Evolutionary conservation across 1,284 basidiomycete species (phyloP), one percentile per base, ranked within the genome.

Genomic region (Sporisorium exsertum): DNA sequence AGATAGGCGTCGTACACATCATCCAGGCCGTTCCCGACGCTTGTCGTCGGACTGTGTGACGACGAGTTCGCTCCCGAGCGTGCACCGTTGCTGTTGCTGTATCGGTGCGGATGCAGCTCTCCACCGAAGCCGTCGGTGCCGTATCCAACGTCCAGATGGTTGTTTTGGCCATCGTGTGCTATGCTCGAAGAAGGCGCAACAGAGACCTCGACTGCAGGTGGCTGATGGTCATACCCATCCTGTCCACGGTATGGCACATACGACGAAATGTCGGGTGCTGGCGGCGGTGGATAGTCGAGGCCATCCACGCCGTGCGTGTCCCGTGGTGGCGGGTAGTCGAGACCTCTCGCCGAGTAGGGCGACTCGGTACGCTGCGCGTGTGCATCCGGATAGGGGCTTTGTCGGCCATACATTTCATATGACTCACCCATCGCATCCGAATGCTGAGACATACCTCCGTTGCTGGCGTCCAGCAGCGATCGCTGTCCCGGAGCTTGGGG

Each of bases 1-100:
- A 49, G 47, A 32, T 77, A 77, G 15, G 74, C 74, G 51, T 72
- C 74, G 54, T 77, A 77, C 10, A 77, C 58, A 35, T 77, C 74
- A n/a, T 77, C 74, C 43, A 69, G 47, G 7, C 62, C 66, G 8
- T 32, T 32, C 13, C 47, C 43, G 0, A 56, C 55, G 59, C 69
- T 68, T 15, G 64, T 59, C 46, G 37, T 55, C 1, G 64, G 54
- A 32, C 67, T 71, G 33, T 62, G 64, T 5, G 49, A 33, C 1
- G 60, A 60, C 33, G 71, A 73, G 49, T 60, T 64, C 47, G 37
- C 58, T 26, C 54, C 61, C 3, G 63, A 62, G 13, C 65, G 57
- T 8, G 37, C 58, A 15, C 61, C 71, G 43, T 60, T 58, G 35
- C 54, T 56, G 37, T 64, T 56, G 61, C 61, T 67, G 50, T 76